phyloP scores from a whole-genome alignment of 805 yeast genomes.

The Yarrowia deformans region DNA sequence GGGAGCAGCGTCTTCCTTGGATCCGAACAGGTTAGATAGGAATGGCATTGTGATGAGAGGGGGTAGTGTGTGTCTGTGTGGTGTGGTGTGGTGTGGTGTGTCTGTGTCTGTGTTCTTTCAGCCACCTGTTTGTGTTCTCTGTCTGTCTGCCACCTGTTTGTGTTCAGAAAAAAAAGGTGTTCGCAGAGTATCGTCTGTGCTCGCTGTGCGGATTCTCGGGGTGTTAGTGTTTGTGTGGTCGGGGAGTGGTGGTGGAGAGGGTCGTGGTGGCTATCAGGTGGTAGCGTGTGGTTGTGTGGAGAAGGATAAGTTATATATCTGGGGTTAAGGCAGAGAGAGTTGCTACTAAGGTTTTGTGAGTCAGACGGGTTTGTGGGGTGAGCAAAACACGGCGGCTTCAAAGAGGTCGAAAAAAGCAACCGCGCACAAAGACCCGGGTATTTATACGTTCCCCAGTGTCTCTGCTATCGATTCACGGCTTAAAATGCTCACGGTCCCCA shows the following conservation, averaged over 20 bases:
- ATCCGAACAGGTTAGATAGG: conserved; percentile 34
- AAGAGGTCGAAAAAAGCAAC: background rate
- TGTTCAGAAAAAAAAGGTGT: background rate
- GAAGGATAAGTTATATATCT: conserved; percentile 35
- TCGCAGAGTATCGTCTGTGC: conserved; percentile 10
- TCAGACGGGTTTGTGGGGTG: conserved; percentile 34
- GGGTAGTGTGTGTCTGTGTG: background rate
- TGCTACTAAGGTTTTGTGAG: conserved; percentile 31
- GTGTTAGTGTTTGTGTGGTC: background rate
- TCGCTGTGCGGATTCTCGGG: conserved; percentile 18
- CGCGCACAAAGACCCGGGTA: background rate
- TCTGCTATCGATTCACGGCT: background rate
- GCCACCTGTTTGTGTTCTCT: background rate
- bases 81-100: background rate
- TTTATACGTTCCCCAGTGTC: background rate
- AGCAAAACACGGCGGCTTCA: background rate
- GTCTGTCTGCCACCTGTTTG: background rate
- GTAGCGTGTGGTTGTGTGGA: conserved; percentile 28
- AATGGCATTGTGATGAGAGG: conserved; percentile 11
- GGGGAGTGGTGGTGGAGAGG: background rate
- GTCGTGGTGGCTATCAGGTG: no score
- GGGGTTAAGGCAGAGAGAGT: conserved; percentile 33
- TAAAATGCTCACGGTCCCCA: background rate
- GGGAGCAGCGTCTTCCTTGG: conserved; percentile 17
- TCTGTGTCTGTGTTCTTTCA: background rate